Conservation (phyloP, 23 red algal species). For the Gracilaria caudata region DNA sequence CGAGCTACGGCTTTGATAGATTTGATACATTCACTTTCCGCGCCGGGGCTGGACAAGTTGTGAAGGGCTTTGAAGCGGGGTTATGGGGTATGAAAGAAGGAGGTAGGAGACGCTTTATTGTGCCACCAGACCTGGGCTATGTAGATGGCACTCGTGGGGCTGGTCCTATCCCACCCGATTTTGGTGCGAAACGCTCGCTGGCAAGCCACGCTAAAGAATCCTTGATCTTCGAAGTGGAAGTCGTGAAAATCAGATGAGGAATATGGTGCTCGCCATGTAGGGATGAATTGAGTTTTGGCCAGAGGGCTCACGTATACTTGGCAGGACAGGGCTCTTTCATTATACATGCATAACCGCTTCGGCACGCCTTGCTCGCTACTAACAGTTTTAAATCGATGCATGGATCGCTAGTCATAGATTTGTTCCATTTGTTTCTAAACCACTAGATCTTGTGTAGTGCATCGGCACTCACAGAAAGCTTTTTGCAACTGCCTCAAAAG, state of each 20-base stretch:
- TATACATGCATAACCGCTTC: not conserved
- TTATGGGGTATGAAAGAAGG: slow-evolving; percentile 66
- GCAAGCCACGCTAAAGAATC: slow-evolving; percentile 55
- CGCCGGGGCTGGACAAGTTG: slow-evolving; percentile 49
- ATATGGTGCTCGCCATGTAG: not conserved
- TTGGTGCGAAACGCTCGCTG: slow-evolving; percentile 66
- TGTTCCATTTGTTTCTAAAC: too few relatives aligned
- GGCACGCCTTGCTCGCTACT: too few relatives aligned
- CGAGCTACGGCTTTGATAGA: slow-evolving; percentile 72
- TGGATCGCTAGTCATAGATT: too few relatives aligned
- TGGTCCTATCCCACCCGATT: slow-evolving; percentile 78
- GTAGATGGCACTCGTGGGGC: slow-evolving; percentile 48
- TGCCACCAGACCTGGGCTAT: slow-evolving; percentile 70
- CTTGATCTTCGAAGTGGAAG: slow-evolving; percentile 77
- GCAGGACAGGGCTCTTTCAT: not conserved
- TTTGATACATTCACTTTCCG: slow-evolving; percentile 64
- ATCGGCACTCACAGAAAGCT: not conserved
- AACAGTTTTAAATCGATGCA: too few relatives aligned
- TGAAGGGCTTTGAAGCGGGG: slow-evolving; percentile 73
- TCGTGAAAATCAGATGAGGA: slow-evolving; percentile 54
- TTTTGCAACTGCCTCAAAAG: not conserved
- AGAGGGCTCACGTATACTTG: not conserved
- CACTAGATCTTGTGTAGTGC: not conserved
- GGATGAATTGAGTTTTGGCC: not conserved
- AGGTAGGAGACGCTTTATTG: slow-evolving; percentile 75